Percentiles rank a stretch among this genome's conserved stretches.
phyloP scores from a whole-genome alignment of 805 yeast genomes.

The Metschnikowia hibisci region DNA sequence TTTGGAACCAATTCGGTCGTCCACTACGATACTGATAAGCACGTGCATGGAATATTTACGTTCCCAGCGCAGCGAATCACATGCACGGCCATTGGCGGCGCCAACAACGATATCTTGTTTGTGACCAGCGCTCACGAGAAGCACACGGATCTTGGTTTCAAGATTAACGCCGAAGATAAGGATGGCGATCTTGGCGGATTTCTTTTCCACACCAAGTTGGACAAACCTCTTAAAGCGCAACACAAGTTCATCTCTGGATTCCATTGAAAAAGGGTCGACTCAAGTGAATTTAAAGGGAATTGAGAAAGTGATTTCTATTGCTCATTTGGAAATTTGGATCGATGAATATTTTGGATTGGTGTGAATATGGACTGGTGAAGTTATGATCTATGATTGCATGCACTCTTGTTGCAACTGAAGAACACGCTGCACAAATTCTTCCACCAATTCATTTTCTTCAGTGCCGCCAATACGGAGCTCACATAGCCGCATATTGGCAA shows the following conservation, averaged over 20 bases:
- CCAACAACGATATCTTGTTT: slow-evolving; percentile 51
- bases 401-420: slow-evolving; percentile 18
- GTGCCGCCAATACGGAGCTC: slow-evolving; percentile 60
- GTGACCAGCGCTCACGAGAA: slow-evolving; percentile 63
- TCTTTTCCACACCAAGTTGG: slow-evolving; percentile 45
- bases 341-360: too few relatives aligned
- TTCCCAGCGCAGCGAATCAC: slow-evolving; percentile 62
- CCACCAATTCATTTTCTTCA: slow-evolving; percentile 64
- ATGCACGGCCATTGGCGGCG: slow-evolving; percentile 62
- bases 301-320: slow-evolving; percentile 34
- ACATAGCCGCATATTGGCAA: slow-evolving; percentile 58
- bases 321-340: too few relatives aligned
- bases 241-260: slow-evolving; percentile 13
- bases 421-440: slow-evolving; percentile 57
- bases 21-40: slow-evolving; percentile 47
- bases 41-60: slow-evolving; percentile 45
- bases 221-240: slow-evolving; percentile 26
- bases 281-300: slow-evolving; percentile 6
- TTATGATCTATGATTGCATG: too few relatives aligned
- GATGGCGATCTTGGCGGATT: slow-evolving; percentile 59
- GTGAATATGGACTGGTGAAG: too few relatives aligned
- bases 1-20: slow-evolving; percentile 59
- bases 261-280: not conserved
- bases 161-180: slow-evolving; percentile 21
- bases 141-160: slow-evolving; percentile 35